Base-by-base conservation (phyloP, 75 land plant species). In the Cunninghamia lanceolata region DNA sequence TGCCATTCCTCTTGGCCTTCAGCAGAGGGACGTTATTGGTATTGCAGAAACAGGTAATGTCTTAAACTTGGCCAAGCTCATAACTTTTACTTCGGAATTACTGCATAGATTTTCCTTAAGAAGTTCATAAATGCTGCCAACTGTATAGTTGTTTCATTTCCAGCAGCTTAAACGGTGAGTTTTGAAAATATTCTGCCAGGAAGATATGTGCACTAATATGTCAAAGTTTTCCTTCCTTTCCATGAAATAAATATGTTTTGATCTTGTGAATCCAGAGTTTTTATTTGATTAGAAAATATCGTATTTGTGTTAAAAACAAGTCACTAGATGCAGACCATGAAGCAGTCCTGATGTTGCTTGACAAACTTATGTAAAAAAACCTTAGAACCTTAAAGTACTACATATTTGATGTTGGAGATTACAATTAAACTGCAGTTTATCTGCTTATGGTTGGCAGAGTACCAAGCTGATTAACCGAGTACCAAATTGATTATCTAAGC, bases 1-100 rank as follows among this genome's bases (percentile, higher is more conserved):
- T 82, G 95, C 99, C 36, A 98, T 98, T 81, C 99, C 99, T 3
- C 87, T 98, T 43, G 99, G 99, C 11, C 87, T 98, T 86, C 98
- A 98, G 86, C 99, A 98, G 88, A 88, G 99, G 25, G 99, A 98
- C 86, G 99, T 98, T 21, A 98, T 98, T 87, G 99, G 99, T 19
- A 93, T 98, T 83, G 99, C 99, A 0, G 99, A 98, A 88, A 98
- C 99, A 75, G 99, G 99, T 85, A n/a, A 80, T 77, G 14, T 45
- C 32, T 45, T 3, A 38, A 28, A 15, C 4, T 80, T n/a, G 45
- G 45, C 17, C n/a, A 34, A 45, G 17, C 9, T 71, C 28, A 34
- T 83, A 30, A 59, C 42, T 32, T 73, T 39, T 15, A 36, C 4
- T 79, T 38, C 53, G 84, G 30, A 77, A 28, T 71, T 36, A 19